Evolutionary conservation across 2,329 filamentous ascomycete genomes (phyloP), one percentile per base, ranked within the genome.

Genomic region (Colletotrichum cordylinicola): DNA sequence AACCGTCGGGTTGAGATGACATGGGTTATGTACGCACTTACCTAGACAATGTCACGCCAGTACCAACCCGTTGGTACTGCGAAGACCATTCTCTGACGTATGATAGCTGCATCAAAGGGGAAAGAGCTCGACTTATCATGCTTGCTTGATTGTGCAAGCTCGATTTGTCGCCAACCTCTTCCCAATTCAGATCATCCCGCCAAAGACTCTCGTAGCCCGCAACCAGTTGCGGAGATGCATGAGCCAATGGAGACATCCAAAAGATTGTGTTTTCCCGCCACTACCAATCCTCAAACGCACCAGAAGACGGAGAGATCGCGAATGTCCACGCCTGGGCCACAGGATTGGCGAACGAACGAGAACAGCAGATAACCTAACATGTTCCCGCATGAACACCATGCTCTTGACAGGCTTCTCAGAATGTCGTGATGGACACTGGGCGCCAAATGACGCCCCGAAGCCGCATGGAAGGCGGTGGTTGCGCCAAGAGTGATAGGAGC

Each of bases 181-280:
- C 15, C 66, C 8, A n/a, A 18, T 39, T 58, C 18, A 27, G 55
- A 5, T 58, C 24, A 8, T 58, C 9, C 15, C 8, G 9, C 27
- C 21, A 29, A 31, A 60, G 67, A 27, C 33, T 58, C 58, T 65
- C 58, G 71, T 58, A 65, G 58, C 33, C 58, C 58, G 16, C 67
- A 65, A 29, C 48, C 18, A 33, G 29, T 70, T 60, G 67, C 67
- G 24, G 60, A 21, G 29, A 37, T 71, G 61, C 58, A 70, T 52
- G 60, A 66, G 67, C 58, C 61, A 52, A 52, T n/a, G n/a, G 6
- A 52, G 43, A 13, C 0, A 52, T 52, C 43, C 24, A 27, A 27
- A 6, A 27, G 24, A 27, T 27, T 27, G 24, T 27, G 24, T 5
- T 27, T 27, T 27, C 24, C 24, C 24, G 24, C 4, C 24, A 27